These are phyloP conservation scores for Metschnikowia colocasiae DNA, from an alignment of 805 yeast genomes.

Conservation along the genomic window DNA sequence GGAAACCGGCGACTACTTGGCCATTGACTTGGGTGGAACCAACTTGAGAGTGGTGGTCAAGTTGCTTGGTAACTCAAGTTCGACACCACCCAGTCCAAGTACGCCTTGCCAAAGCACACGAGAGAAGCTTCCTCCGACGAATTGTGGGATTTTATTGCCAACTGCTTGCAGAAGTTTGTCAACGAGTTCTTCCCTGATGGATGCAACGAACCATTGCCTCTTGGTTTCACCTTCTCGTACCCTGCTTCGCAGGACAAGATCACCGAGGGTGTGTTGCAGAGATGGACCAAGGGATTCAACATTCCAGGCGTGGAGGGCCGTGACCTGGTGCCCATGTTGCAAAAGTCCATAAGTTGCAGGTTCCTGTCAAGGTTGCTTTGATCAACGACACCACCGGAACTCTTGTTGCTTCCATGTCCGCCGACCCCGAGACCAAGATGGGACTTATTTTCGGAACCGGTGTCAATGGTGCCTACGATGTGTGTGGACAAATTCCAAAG, in stretches of 20 bases:
- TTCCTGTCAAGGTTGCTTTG: slow-evolving; percentile 85
- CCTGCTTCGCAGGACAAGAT: slow-evolving; percentile 83
- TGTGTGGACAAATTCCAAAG: slow-evolving; percentile 69
- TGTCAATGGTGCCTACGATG: slow-evolving; percentile 92
- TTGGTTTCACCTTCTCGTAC: slow-evolving; percentile 94
- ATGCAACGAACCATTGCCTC: slow-evolving; percentile 52
- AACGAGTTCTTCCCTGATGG: slow-evolving; percentile 68
- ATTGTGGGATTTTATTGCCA: slow-evolving; percentile 84
- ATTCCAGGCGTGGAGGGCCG: slow-evolving; percentile 90
- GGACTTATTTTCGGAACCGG: slow-evolving; percentile 98
- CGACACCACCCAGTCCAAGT: slow-evolving; percentile 84
- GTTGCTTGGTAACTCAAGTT: slow-evolving; percentile 78
- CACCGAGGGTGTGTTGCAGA: slow-evolving; percentile 81
- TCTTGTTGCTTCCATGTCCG: slow-evolving; percentile 88
- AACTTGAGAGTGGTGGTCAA: slow-evolving; percentile 91
- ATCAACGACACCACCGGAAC: slow-evolving; percentile 98
- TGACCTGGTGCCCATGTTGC: slow-evolving; percentile 90
- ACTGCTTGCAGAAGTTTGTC: slow-evolving; percentile 67
- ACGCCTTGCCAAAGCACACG: slow-evolving; percentile 68
- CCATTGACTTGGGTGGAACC: slow-evolving; percentile 97
- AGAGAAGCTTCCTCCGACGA: slow-evolving; percentile 77
- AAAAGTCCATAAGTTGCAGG: slow-evolving; percentile 61
- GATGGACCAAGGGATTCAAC: slow-evolving; percentile 98
- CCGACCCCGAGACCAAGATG: slow-evolving; percentile 85
- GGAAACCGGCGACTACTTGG: slow-evolving; percentile 85